Evolutionary conservation across 2,329 filamentous ascomycete species (phyloP), one percentile per base, ranked within the genome.

Genomic region (Monosporascus ibericus): DNA sequence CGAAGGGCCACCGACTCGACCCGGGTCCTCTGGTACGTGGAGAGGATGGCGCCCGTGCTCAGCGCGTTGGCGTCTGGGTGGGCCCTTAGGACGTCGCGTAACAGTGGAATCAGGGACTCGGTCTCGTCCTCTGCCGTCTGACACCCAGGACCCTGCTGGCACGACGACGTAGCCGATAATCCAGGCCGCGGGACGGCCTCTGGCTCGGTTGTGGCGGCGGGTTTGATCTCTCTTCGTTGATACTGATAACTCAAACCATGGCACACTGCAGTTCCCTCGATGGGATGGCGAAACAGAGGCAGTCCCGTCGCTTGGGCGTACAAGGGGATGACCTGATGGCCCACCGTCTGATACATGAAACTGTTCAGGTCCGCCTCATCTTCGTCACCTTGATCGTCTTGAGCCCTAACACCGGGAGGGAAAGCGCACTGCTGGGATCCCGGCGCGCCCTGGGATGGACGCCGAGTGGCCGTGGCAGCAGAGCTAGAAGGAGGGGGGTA

Each of bases 281-380:
- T 96, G 50, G 83, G 75, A 60, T 86, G 82, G 20, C 94, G 85
- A 70, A 94, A 96, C 2, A 99, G 77, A 24, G 92, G 92, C 36
- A 97, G 77, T 0, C 79, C 84, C 2, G 96, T 84, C 36, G 90
- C 91, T 47, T 81, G 70, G 55, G 86, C 85, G 67, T 96, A 97
- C 17, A 96, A 79, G 2, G 92, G 90, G 52, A 97, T 86, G 18
- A 96, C 76, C 53, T 84, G 80, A 70, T 97, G 90, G 14, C 94
- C 94, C 55, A 96, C 89, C 3, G 94, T 99, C 75, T 99, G 94
- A 76, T 97, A 99, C 94, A 99, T 99, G 84, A 94, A 97, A 74
- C 92, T 96, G 71, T 99, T 90, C 62, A 95, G 79, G 68, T 97
- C 89, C 52, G 79, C 72, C 57, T 77, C 74, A 37, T 79, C 74